These are phyloP conservation scores for Aspergillus jensenii DNA, from an alignment of 2,329 filamentous ascomycete genomes.

Conservation along the genomic window DNA sequence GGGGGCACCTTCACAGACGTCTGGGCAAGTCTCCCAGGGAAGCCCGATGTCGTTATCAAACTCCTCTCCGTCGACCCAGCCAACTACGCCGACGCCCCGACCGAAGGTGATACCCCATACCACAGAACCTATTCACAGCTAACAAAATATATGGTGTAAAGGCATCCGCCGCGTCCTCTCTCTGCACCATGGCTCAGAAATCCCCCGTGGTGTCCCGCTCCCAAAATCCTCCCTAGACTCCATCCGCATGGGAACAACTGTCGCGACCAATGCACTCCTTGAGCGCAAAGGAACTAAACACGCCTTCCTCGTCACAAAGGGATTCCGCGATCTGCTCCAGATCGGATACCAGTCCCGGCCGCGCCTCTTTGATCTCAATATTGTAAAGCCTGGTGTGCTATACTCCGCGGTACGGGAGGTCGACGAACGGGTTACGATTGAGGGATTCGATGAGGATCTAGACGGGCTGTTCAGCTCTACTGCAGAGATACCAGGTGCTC, in stretches of 20 bases:
- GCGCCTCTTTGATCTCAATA: slow-evolving; percentile 91
- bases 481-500: not conserved
- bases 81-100: slow-evolving; percentile 55
- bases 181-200: not conserved
- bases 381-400: slow-evolving; percentile 79
- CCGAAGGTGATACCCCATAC: slow-evolving; percentile 58
- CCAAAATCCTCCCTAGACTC: not conserved
- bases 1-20: slow-evolving; percentile 41
- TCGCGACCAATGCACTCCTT: slow-evolving; percentile 85
- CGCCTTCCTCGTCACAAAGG: slow-evolving; percentile 81
- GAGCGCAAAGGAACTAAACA: slow-evolving; percentile 88
- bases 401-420: slow-evolving; percentile 83
- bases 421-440: slow-evolving; percentile 70
- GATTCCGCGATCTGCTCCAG: slow-evolving; percentile 80
- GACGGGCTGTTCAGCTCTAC: not conserved
- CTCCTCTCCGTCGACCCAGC: slow-evolving; percentile 37
- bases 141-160: not conserved
- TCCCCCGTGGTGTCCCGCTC: not conserved
- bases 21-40: slow-evolving; percentile 33
- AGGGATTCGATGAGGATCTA: slow-evolving; percentile 57
- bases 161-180: slow-evolving; percentile 3
- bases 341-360: slow-evolving; percentile 91
- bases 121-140: not conserved
- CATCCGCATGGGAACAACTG: slow-evolving; percentile 90
- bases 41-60: slow-evolving; percentile 25